Evolutionary conservation across 139 green algal genomes (phyloP), one percentile per base, ranked within the genome.

Genomic region (Limnomonas spitsbergensis): DNA sequence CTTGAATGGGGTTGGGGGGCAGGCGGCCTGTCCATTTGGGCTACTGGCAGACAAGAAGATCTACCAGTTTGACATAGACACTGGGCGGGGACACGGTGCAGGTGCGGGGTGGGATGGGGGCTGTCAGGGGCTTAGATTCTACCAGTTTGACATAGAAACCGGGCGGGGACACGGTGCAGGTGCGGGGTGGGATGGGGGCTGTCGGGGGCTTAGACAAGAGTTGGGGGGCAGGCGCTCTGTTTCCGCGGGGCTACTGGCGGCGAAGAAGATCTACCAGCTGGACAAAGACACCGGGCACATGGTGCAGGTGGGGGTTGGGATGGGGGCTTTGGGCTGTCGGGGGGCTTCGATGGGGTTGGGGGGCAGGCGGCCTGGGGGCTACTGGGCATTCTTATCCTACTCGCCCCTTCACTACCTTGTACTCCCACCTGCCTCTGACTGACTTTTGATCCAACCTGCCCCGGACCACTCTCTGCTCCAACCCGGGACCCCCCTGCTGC

Each of bases 191-290:
- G 4, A 72, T 34, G 35, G 31, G 36, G 53, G 53, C 40, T 6
- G 26, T 6, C 34, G n/a, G 66, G 24, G 20, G 66, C 31, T 39
- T 26, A 36, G 53, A 68, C 34, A n/a, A 14, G 3, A 36, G 53
- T n/a, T n/a, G n/a, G n/a, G n/a, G n/a, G n/a, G n/a, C n/a, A n/a
- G n/a, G n/a, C n/a, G n/a, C n/a, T n/a, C n/a, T n/a, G n/a, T n/a
- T n/a, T n/a, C n/a, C n/a, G n/a, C n/a, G n/a, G n/a, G n/a, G n/a
- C n/a, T n/a, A n/a, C n/a, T n/a, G n/a, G n/a, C n/a, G n/a, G n/a
- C n/a, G n/a, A n/a, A n/a, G n/a, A n/a, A n/a, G n/a, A n/a, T 97
- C 54, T 91, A 94, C 81, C 93, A 98, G 89, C 98, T 88, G 77
- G 95, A 98, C 85, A 87, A 94, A 53, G 84, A 95, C 81, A 94